These are phyloP conservation scores for Aspergillus fumigatus DNA, from an alignment of 2,329 filamentous ascomycete species.

Conservation along the genomic window DNA sequence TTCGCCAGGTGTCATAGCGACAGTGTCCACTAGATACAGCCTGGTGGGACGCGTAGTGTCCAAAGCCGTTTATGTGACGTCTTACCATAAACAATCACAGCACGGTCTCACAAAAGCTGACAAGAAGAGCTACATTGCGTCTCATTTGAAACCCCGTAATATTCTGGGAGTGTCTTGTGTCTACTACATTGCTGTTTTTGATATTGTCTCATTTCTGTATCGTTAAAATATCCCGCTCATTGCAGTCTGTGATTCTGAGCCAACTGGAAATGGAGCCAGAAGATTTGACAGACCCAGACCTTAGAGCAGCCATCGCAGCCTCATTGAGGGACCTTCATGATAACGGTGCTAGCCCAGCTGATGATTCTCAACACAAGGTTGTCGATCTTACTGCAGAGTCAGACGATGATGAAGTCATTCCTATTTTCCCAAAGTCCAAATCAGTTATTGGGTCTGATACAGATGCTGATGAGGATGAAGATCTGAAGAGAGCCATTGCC, in stretches of 20 bases:
- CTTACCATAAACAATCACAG: neutral
- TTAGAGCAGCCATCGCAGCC: constrained; percentile 19
- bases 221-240: neutral
- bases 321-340: constrained; percentile 17
- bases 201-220: neutral
- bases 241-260: neutral
- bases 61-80: neutral
- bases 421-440: constrained; percentile 24
- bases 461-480: constrained; percentile 23
- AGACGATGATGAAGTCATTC: constrained; percentile 22
- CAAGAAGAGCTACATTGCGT: neutral
- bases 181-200: neutral
- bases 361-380: constrained; percentile 8
- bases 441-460: constrained; percentile 24
- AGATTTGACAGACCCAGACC: constrained; percentile 19
- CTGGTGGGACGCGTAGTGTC: neutral
- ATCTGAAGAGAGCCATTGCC: constrained; percentile 32
- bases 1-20: neutral
- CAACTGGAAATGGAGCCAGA: constrained; percentile 2
- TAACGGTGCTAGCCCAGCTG: neutral
- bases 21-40: neutral
- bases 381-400: constrained; percentile 34
- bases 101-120: neutral
- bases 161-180: neutral
- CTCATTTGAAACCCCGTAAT: neutral